Percentiles rank a stretch among this genome's conserved stretches.
phyloP scores from a whole-genome alignment of 768 basidiomycete genomes.

The Cystoderma amianthinum region DNA sequence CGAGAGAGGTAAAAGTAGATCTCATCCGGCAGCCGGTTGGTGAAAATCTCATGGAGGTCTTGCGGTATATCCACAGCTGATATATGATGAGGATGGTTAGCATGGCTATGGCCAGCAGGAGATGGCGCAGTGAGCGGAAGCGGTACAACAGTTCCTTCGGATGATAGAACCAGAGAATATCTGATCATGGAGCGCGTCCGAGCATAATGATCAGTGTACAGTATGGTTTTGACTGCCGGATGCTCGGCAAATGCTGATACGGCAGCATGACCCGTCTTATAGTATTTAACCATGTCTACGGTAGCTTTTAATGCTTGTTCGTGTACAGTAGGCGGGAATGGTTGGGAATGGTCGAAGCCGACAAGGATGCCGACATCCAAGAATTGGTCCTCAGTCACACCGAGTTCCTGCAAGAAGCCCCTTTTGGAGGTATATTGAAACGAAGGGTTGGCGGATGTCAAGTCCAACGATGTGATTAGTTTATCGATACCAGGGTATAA shows the following conservation, averaged over 20 bases:
- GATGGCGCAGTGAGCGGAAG: conserved; percentile 64
- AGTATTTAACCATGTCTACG: conserved; percentile 89
- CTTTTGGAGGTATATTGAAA: conserved; percentile 87
- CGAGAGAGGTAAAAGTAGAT: conserved; percentile 95
- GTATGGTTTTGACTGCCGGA: conserved; percentile 70
- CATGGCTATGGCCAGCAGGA: conserved; percentile 40
- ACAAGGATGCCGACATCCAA: conserved; percentile 90
- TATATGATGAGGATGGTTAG: conserved; percentile 56
- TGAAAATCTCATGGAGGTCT: conserved; percentile 94
- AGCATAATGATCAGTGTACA: conserved; percentile 83
- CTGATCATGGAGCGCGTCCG: conserved; percentile 89
- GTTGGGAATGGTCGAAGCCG: conserved; percentile 74
- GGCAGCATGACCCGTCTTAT: conserved; percentile 83
- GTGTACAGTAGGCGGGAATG: conserved; percentile 79
- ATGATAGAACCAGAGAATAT: conserved; percentile 83
- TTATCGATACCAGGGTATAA: conserved; percentile 85
- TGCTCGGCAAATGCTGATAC: conserved; percentile 75
- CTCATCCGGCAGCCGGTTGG: conserved; percentile 90
- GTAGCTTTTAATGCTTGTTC: conserved; percentile 79
- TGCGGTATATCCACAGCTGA: conserved; percentile 84
- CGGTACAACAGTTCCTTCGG: conserved; percentile 77
- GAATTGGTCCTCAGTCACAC: conserved; percentile 82
- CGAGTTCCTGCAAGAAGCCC: conserved; percentile 48
- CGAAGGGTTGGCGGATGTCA: conserved; percentile 54
- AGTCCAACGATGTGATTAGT: conserved; percentile 84